A percentile compares a stretch with the other conserved stretches of the same genome.
These are phyloP conservation scores for Fusarium sp. DNA, from an alignment of 2,329 filamentous ascomycete species.

Conservation along the genomic window DNA sequence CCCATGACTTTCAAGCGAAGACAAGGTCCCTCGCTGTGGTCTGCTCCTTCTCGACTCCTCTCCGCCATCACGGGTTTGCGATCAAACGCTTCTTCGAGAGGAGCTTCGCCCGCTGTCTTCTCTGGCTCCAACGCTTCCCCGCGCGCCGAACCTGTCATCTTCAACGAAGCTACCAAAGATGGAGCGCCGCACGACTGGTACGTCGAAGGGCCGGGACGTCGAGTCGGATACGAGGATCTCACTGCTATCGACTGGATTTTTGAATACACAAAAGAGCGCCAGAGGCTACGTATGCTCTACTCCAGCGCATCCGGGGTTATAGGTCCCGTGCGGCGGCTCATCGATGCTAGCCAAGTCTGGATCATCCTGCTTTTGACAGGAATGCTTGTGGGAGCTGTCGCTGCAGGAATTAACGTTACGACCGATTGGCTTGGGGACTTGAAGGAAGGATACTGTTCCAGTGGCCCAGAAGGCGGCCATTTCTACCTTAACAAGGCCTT, in stretches of 20 bases:
- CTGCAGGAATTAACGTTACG: conserved; percentile 88
- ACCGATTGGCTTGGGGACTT: conserved; percentile 94
- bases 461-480: conserved; percentile 77
- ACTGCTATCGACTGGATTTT: conserved; percentile 99
- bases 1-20: conserved; percentile 79
- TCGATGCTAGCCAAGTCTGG: conserved; percentile 94
- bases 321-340: conserved; percentile 76
- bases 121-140: conserved; percentile 23
- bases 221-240: conserved; percentile 94
- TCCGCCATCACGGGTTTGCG: conserved; percentile 56
- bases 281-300: conserved; percentile 81
- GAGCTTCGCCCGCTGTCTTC: conserved; percentile 35
- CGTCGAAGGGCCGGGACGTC: conserved; percentile 84
- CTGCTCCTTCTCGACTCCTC: conserved; percentile 60
- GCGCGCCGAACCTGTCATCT: conserved; percentile 19
- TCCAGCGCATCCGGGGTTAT: conserved; percentile 76
- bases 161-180: conserved; percentile 56
- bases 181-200: conserved; percentile 79
- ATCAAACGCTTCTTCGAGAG: conserved; percentile 30
- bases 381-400: conserved; percentile 82
- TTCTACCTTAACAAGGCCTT: conserved; percentile 94
- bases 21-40: conserved; percentile 62
- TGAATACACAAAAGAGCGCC: conserved; percentile 95
- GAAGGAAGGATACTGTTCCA: conserved; percentile 89
- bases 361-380: conserved; percentile 87